Evolutionary conservation across 2,329 filamentous ascomycete species (phyloP).

Genomic region (Aureobasidium namibiae): DNA sequence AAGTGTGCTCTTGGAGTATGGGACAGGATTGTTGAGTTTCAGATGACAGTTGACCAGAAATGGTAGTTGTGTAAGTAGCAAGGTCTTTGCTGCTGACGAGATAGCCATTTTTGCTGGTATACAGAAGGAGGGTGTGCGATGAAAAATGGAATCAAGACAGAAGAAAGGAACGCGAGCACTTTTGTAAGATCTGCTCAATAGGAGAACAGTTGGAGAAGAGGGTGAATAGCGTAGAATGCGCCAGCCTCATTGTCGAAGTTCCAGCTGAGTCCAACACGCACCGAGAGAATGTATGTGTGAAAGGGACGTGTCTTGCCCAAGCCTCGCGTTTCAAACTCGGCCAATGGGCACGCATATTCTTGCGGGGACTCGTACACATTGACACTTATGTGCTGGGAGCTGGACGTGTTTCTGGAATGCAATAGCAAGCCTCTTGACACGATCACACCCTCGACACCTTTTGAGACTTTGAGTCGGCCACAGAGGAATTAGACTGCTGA

Average conservation of each 20-base stretch:
- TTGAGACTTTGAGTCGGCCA: not conserved
- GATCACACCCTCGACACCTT: not conserved
- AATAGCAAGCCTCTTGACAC: not conserved
- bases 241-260: constrained; percentile 9
- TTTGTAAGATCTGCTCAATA: constrained; percentile 4
- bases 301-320: not conserved
- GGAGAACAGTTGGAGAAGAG: not conserved
- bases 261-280: not conserved
- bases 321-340: not conserved
- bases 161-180: not conserved
- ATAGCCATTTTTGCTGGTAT: not conserved
- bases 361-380: not conserved
- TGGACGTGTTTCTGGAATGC: constrained; percentile 4
- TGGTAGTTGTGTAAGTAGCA: constrained; percentile 6
- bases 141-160: not conserved
- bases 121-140: not conserved
- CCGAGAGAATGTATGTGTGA: not conserved
- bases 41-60: constrained; percentile 61
- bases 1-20: constrained; percentile 47
- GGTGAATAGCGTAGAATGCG: not conserved
- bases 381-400: not conserved
- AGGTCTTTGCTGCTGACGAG: not conserved
- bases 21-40: constrained; percentile 59
- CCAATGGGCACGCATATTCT: not conserved
- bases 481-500: not conserved